phyloP scores from a whole-genome alignment of 768 basidiomycete species.

The Tulasnella sp. region DNA sequence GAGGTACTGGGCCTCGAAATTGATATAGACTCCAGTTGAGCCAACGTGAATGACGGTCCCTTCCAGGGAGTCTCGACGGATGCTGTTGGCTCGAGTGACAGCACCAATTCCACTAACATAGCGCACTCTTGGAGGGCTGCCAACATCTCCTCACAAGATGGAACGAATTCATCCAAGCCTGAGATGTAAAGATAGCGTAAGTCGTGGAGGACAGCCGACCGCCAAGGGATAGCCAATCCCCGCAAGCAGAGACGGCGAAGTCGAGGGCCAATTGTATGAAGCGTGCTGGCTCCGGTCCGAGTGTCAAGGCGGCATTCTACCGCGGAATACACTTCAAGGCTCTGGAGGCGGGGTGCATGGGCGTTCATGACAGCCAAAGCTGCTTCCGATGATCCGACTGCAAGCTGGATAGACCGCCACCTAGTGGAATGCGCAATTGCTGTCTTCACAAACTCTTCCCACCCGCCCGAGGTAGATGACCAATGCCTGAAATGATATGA shows the following conservation, averaged over 20 bases:
- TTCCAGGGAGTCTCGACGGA: not conserved
- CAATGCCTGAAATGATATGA: not conserved
- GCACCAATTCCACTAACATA: not conserved
- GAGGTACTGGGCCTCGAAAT: not conserved
- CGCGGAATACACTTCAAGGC: not conserved
- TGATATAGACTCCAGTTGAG: not conserved
- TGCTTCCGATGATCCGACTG: not conserved
- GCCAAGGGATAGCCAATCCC: not conserved
- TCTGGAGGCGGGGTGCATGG: not conserved
- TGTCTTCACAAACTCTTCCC: not conserved
- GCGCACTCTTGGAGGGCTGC: not conserved
- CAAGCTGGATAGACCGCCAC: not conserved
- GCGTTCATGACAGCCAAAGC: not conserved
- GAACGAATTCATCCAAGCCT: not conserved
- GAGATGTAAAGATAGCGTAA: not conserved
- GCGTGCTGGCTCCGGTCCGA: not conserved
- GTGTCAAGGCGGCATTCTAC: not conserved
- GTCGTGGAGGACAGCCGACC: not conserved
- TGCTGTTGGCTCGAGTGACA: not conserved
- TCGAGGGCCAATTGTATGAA: not conserved
- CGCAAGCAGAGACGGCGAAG: not conserved
- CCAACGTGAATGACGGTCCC: not conserved
- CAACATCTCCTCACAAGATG: not conserved
- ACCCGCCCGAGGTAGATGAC: not conserved
- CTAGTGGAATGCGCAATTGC: not conserved